Conservation (phyloP, 345 rosid species). For the Noccaea caerulescens region DNA sequence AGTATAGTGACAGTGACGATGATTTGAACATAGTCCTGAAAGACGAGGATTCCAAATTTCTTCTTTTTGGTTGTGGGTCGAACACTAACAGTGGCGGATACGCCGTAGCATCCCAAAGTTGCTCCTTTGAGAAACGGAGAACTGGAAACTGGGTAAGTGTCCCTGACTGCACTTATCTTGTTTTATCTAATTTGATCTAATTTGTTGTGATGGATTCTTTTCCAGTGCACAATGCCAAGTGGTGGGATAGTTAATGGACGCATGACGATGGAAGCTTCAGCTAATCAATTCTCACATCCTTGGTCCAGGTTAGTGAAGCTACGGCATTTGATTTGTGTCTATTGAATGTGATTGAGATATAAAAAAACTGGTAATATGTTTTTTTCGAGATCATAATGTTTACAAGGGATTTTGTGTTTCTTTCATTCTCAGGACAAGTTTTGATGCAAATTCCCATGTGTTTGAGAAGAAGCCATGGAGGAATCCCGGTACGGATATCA, state of each 20-base stretch:
- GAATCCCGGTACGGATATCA: constrained; percentile 52
- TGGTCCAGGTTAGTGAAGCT: constrained; percentile 61
- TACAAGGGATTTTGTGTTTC: neutral
- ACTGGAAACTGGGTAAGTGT: constrained; percentile 29
- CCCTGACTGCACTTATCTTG: constrained; percentile 1
- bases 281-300: constrained; percentile 47
- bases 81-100: constrained; percentile 25
- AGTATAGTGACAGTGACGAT: constrained; percentile 62
- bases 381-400: neutral
- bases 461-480: constrained; percentile 71
- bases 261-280: constrained; percentile 35
- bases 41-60: constrained; percentile 53
- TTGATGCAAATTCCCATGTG: constrained; percentile 55
- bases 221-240: constrained; percentile 39
- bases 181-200: neutral
- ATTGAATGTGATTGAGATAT: neutral
- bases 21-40: constrained; percentile 70
- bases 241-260: constrained; percentile 38
- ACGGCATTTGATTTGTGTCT: neutral
- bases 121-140: constrained; percentile 15
- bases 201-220: constrained; percentile 22
- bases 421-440: constrained; percentile 51
- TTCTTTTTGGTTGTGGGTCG: constrained; percentile 19
- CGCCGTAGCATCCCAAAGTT: constrained; percentile 13
- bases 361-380: neutral